phyloP scores from a whole-genome alignment of 2,329 filamentous ascomycete genomes.

The Beauveria asiatica region DNA sequence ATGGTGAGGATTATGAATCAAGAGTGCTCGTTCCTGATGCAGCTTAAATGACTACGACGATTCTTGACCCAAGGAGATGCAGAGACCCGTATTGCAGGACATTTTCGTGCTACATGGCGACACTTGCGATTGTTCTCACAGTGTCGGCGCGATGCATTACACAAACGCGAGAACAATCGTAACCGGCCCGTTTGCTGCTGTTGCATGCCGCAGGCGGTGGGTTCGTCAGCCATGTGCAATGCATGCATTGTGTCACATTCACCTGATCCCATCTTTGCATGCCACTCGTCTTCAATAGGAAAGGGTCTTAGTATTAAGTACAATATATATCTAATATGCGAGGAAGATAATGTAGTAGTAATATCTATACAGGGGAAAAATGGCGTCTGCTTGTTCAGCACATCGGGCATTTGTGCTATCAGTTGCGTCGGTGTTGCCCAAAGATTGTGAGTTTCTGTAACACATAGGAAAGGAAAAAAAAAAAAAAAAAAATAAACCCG shows the following conservation, averaged over 20 bases:
- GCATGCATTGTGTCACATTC: neutral
- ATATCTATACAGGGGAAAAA: neutral
- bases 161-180: neutral
- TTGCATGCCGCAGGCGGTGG: neutral
- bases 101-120: neutral
- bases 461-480: neutral
- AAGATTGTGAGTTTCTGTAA: neutral
- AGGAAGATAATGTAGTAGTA: neutral
- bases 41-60: neutral
- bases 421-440: neutral
- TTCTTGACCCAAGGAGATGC: neutral
- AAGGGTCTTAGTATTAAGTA: neutral
- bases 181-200: slow-evolving; percentile 1
- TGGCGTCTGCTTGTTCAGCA: neutral
- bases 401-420: neutral
- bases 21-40: neutral
- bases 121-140: neutral
- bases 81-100: neutral
- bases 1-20: neutral
- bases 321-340: slow-evolving; percentile 1
- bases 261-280: neutral
- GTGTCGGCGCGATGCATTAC: neutral
- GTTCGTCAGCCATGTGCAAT: neutral
- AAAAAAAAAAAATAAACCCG: neutral
- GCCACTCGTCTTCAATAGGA: neutral